Conservation (phyloP, 2,329 filamentous ascomycete species). For the Penicillium brasilianum region DNA sequence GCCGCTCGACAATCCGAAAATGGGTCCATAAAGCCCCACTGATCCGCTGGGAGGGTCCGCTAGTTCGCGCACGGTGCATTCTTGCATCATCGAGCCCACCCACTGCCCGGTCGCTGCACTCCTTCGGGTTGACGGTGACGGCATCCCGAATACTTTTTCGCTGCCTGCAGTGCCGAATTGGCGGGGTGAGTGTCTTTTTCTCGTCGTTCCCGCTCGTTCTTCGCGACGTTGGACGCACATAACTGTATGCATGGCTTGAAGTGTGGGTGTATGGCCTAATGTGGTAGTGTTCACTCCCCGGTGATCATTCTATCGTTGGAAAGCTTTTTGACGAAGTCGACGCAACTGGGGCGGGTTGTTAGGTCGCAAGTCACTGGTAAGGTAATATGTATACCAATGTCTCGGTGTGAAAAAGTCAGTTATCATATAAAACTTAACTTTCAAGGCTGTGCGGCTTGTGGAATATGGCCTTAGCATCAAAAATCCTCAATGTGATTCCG, state of each 20-base stretch:
- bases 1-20: background rate
- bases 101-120: conserved; percentile 1
- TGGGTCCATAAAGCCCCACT: conserved; percentile 12
- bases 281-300: background rate
- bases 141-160: conserved; percentile 13
- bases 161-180: background rate
- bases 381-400: too few species aligned
- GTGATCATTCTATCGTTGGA: background rate
- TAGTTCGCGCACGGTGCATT: conserved; percentile 25
- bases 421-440: too few species aligned
- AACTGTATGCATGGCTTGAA: background rate
- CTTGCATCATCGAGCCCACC: conserved; percentile 23
- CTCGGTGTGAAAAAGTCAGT: too few species aligned
- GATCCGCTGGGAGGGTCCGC: conserved; percentile 16
- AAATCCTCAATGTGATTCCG: background rate
- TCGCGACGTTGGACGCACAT: background rate
- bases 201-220: background rate
- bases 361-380: background rate
- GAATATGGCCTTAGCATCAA: background rate
- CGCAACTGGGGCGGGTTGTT: background rate
- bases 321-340: background rate
- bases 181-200: background rate
- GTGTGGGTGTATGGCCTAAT: background rate
- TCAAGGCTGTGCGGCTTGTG: too few species aligned
- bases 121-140: conserved; percentile 20